phyloP scores from a whole-genome alignment of 495 filamentous ascomycete species.

The Talaromyces nanjingensis region DNA sequence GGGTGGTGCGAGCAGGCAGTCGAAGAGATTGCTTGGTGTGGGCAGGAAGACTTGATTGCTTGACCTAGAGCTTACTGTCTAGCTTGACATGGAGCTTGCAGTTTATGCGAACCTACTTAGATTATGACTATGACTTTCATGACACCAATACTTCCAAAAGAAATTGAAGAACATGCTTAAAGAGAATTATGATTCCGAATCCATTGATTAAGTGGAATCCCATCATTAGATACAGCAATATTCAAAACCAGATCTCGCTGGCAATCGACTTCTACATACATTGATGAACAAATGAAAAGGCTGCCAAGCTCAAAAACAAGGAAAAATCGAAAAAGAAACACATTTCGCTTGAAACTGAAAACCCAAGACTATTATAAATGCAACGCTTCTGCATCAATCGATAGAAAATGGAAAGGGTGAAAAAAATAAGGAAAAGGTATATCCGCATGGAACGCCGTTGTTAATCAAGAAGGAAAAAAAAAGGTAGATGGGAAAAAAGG shows the following conservation, averaged over 20 bases:
- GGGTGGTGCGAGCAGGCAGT: conserved; percentile 19
- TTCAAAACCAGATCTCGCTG: background rate
- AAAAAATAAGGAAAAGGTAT: conserved; percentile 6
- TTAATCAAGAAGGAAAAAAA: background rate
- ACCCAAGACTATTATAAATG: background rate
- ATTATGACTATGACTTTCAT: background rate
- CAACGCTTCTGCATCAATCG: conserved; percentile 2
- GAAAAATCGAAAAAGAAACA: background rate
- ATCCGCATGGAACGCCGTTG: conserved; percentile 5
- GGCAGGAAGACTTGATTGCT: conserved; percentile 28
- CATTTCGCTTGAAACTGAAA: background rate
- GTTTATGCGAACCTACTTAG: background rate
- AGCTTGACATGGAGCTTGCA: background rate
- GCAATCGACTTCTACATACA: background rate
- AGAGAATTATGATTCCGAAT: background rate
- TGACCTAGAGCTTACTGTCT: background rate
- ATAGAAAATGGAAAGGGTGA: background rate
- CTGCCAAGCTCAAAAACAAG: background rate
- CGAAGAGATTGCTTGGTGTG: conserved; percentile 29
- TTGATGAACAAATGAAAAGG: background rate
- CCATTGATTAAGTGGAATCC: background rate
- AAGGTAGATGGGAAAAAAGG: background rate
- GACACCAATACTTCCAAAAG: background rate
- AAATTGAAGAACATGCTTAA: background rate
- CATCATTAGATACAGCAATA: background rate